Evolutionary conservation across 1,284 basidiomycete species (phyloP), one percentile per base, ranked within the genome.

Genomic region (Cutaneotrichosporon cutaneum): DNA sequence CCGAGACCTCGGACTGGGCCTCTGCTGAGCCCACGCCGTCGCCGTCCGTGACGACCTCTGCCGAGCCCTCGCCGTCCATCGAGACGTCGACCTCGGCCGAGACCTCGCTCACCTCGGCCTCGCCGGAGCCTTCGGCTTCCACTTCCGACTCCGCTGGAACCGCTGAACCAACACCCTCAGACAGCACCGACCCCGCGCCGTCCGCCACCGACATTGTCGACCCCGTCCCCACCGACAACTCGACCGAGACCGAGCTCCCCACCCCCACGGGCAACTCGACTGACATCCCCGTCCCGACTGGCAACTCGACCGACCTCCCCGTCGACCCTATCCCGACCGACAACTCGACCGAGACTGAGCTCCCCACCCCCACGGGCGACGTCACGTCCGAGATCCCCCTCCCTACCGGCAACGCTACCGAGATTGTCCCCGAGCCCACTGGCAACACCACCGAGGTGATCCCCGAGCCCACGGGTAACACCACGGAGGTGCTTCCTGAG

Each of bases 1-100:
- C 51, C 14, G 53, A 59, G 58, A 32, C 59, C 22, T 21, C 59
- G 32, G 11, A 52, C 54, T 45, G n/a, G 21, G 22, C 60, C 47
- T 39, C 58, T 6, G 54, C 57, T 32, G 36, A n/a, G 18, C 52
- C 62, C 22, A 32, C 58, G 47, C 53, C 65, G 10, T 58, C 64
- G 22, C 35, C 57, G 35, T 55, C 67, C 18, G 55, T 21, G 8
- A 53, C 60, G 9, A 44, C 44, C n/a, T 54, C 55, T 11, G 54
- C 13, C 21, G 56, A 54, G 56, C 52, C 53, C 30, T 58, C 57
- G 22, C 2, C 51, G 22, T 42, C 51, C 4, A 42, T 30, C 7
- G 16, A 35, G 21, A 35, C 33, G 27, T 32, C 60, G 42, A 42
- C 22, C 56, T 56, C 30, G 58, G 48, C 51, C 16, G 56, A 32